phyloP scores from a whole-genome alignment of 768 basidiomycete genomes.

The Tylopilus sp. region DNA sequence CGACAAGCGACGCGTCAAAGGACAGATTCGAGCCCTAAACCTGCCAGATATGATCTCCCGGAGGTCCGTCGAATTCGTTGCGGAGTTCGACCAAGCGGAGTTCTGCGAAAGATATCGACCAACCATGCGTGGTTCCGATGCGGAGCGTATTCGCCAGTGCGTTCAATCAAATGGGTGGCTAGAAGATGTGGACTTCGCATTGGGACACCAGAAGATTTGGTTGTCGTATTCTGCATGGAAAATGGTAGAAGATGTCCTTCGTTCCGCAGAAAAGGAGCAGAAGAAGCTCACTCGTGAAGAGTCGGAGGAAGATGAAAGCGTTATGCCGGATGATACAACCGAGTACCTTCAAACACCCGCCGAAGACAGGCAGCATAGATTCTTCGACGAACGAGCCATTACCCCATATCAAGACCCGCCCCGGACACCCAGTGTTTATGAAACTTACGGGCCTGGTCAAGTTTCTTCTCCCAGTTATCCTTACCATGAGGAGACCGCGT shows the following conservation, averaged over 20 bases:
- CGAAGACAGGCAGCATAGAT: conserved; percentile 30
- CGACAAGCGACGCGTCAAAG: conserved; percentile 59
- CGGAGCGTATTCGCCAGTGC: conserved; percentile 49
- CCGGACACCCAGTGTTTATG: conserved; percentile 27
- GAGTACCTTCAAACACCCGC: conserved; percentile 37
- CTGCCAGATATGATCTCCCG: conserved; percentile 52
- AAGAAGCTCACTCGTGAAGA: conserved; percentile 39
- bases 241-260: conserved; percentile 53
- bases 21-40: conserved; percentile 51
- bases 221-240: conserved; percentile 57
- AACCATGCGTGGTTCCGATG: conserved; percentile 45
- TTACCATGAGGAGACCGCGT: conserved; percentile 37
- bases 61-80: conserved; percentile 47
- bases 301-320: conserved; percentile 47
- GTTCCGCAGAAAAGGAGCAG: conserved; percentile 48
- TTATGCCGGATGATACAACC: conserved; percentile 36
- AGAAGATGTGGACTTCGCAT: conserved; percentile 51
- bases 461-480: conserved; percentile 22
- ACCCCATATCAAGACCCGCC: conserved; percentile 31
- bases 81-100: conserved; percentile 43
- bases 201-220: conserved; percentile 55
- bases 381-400: conserved; percentile 30
- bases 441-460: conserved; percentile 22
- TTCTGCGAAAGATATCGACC: conserved; percentile 55
- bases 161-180: conserved; percentile 49